phyloP scores from a whole-genome alignment of 768 basidiomycete genomes.

The Boletus barrowsii region DNA sequence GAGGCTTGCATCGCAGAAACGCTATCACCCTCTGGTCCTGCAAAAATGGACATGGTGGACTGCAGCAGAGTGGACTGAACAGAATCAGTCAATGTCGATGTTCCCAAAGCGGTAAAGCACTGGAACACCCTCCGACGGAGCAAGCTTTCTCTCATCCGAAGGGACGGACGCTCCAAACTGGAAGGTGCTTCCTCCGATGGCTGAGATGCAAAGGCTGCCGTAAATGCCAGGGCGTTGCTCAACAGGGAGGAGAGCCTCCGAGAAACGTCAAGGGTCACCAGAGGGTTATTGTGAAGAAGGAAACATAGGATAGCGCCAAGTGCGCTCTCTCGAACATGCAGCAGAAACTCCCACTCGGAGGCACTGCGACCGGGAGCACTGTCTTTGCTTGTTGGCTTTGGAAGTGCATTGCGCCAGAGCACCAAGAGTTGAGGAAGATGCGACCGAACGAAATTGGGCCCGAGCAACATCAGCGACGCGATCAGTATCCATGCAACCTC shows the following conservation, averaged over 20 bases:
- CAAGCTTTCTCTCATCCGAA: constrained; percentile 78
- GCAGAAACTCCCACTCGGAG: constrained; percentile 86
- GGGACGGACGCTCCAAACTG: constrained; percentile 44
- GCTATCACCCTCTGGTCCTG: constrained; percentile 79
- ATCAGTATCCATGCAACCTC: constrained; percentile 95
- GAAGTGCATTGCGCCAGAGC: constrained; percentile 95
- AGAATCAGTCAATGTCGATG: constrained; percentile 73
- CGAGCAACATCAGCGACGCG: constrained; percentile 85
- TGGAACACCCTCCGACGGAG: constrained; percentile 84
- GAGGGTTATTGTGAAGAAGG: constrained; percentile 71
- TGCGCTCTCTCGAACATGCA: constrained; percentile 88
- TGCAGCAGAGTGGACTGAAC: constrained; percentile 81
- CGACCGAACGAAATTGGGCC: constrained; percentile 88
- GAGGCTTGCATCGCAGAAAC: constrained; percentile 89
- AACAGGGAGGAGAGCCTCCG: constrained; percentile 84
- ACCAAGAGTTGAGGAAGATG: constrained; percentile 93
- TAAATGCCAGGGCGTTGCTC: constrained; percentile 86
- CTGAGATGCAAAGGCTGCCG: constrained; percentile 75
- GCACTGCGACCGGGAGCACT: constrained; percentile 58
- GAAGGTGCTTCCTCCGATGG: constrained; percentile 60
- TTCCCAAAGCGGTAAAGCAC: constrained; percentile 82
- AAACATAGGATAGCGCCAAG: constrained; percentile 88
- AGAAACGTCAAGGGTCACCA: constrained; percentile 89
- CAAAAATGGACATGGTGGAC: constrained; percentile 76
- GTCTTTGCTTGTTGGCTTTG: constrained; percentile 93